Conservation (phyloP, 1,284 basidiomycete species). For the Cutaneotrichosporon cyanovorans region DNA sequence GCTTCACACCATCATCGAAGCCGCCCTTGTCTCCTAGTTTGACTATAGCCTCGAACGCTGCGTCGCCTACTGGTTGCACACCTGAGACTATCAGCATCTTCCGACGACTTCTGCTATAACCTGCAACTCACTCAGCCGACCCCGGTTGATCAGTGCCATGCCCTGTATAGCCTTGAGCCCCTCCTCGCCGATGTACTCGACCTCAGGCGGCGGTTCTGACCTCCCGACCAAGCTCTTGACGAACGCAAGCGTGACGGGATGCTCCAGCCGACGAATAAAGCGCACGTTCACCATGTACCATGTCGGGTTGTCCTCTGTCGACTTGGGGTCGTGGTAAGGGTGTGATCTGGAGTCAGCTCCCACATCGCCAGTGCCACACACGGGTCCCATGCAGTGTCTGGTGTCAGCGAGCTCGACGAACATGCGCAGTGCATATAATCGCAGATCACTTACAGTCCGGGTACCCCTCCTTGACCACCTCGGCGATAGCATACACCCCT, state of each 20-base stretch:
- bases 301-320: slow-evolving; percentile 63
- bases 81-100: slow-evolving; percentile 21
- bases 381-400: slow-evolving; percentile 84
- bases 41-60: slow-evolving; percentile 63
- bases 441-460: slow-evolving; percentile 63
- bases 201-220: slow-evolving; percentile 49
- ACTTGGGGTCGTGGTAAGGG: slow-evolving; percentile 86
- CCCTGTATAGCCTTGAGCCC: slow-evolving; percentile 54
- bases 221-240: slow-evolving; percentile 58
- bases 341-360: slow-evolving; percentile 46
- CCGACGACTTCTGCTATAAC: too few relatives aligned
- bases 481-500: slow-evolving; percentile 79
- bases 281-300: slow-evolving; percentile 85
- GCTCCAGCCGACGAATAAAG: slow-evolving; percentile 58
- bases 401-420: slow-evolving; percentile 2
- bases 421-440: not conserved
- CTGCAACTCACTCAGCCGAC: slow-evolving; percentile 64
- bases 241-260: slow-evolving; percentile 73
- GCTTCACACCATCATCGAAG: slow-evolving; percentile 20
- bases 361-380: slow-evolving; percentile 44
- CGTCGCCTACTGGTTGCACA: slow-evolving; percentile 61
- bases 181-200: slow-evolving; percentile 58
- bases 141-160: slow-evolving; percentile 77
- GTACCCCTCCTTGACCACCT: slow-evolving; percentile 75
- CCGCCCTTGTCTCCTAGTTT: slow-evolving; percentile 62